Percentiles rank a stretch among this genome's conserved stretches.
Conservation (phyloP, 495 filamentous ascomycete genomes). For the Cairneyella variabilis region DNA sequence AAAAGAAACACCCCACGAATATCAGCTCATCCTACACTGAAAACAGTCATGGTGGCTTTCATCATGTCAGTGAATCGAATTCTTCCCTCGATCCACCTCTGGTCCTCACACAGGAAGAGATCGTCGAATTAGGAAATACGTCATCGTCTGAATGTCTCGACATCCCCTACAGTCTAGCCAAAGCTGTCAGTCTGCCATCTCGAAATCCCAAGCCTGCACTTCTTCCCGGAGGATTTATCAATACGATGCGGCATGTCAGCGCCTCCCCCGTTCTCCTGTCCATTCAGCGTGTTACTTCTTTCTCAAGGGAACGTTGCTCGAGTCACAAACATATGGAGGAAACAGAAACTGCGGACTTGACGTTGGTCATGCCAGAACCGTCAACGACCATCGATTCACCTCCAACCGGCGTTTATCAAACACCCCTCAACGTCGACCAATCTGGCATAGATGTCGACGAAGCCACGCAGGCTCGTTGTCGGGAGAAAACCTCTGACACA, state of each 20-base stretch:
- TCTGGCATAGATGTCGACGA: no score
- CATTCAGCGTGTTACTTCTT: constrained; percentile 6
- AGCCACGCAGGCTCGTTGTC: no score
- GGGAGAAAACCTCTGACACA: no score
- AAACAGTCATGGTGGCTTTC: constrained; percentile 18
- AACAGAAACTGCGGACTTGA: not conserved
- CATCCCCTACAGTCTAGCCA: not conserved
- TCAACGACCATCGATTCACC: not conserved
- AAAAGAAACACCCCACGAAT: not conserved
- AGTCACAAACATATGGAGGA: not conserved
- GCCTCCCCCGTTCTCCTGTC: not conserved
- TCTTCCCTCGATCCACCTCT: not conserved
- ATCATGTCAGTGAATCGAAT: not conserved
- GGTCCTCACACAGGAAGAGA: not conserved
- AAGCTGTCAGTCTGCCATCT: constrained; percentile 10
- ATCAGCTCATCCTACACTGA: constrained; percentile 18
- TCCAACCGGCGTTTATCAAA: not conserved
- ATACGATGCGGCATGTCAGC: constrained; percentile 3
- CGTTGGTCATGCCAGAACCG: not conserved
- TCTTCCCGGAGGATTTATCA: not conserved
- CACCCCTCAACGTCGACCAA: no score
- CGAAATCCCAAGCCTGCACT: not conserved
- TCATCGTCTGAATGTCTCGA: not conserved
- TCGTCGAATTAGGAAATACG: not conserved
- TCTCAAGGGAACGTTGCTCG: not conserved